phyloP scores from a whole-genome alignment of 441 rosid genomes.

The Erodium moschatum region DNA sequence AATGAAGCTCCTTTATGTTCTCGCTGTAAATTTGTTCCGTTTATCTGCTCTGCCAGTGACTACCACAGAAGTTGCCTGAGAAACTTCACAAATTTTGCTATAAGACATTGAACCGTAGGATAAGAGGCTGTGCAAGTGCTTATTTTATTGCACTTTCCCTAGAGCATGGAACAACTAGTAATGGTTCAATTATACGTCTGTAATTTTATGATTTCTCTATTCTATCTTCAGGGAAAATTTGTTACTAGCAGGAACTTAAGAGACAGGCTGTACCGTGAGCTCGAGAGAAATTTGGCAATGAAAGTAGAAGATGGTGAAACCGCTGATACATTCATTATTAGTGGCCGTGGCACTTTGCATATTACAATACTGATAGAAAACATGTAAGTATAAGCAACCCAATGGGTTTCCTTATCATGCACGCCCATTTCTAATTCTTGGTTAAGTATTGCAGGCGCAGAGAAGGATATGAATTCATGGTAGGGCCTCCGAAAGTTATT shows the following conservation, averaged over 20 bases:
- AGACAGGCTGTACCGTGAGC: slow-evolving; percentile 87
- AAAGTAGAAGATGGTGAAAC: slow-evolving; percentile 97
- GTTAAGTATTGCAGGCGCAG: slow-evolving; percentile 61
- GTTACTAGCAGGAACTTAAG: slow-evolving; percentile 93
- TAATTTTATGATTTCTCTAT: slow-evolving; percentile 4
- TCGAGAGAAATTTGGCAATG: slow-evolving; percentile 95
- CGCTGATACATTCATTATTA: slow-evolving; percentile 81
- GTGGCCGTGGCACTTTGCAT: slow-evolving; percentile 97
- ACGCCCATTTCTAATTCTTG: slow-evolving; percentile 16
- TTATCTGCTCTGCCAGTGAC: not conserved
- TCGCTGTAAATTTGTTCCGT: not conserved
- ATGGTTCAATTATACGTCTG: not conserved
- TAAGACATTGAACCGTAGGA: not conserved
- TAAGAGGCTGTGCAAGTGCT: not conserved
- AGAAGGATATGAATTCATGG: slow-evolving; percentile 98
- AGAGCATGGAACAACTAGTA: not conserved
- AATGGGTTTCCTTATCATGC: slow-evolving; percentile 18
- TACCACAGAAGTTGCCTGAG: not conserved
- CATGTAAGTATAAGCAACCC: slow-evolving; percentile 46
- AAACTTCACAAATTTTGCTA: not conserved
- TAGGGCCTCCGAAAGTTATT: slow-evolving; percentile 97
- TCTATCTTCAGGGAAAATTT: slow-evolving; percentile 63
- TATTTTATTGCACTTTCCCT: not conserved
- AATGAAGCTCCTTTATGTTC: not conserved
- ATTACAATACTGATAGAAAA: slow-evolving; percentile 90